A percentile compares a stretch with the other conserved stretches of the same genome.
phyloP scores from a whole-genome alignment of 2,329 filamentous ascomycete species.

The Simplicillium sp. region DNA sequence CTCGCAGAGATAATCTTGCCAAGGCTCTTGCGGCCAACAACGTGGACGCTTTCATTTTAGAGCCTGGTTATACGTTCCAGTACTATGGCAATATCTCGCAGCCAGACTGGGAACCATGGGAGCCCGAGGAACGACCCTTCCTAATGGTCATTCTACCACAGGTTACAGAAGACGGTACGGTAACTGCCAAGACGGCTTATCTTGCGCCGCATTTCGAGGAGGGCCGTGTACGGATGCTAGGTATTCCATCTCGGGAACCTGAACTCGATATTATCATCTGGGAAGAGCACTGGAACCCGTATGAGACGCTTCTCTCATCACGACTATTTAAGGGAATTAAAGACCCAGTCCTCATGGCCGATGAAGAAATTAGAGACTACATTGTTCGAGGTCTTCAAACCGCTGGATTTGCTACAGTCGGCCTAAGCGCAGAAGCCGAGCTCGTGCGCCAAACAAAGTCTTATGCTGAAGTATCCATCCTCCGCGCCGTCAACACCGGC shows the following conservation, averaged over 20 bases:
- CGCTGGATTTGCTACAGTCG: conserved; percentile 46
- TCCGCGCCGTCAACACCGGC: conserved; percentile 54
- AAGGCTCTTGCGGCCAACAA: conserved; percentile 38
- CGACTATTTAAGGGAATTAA: conserved; percentile 22
- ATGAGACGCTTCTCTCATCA: conserved; percentile 39
- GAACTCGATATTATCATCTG: conserved; percentile 46
- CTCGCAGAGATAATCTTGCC: conserved; percentile 46
- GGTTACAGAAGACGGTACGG: conserved; percentile 22
- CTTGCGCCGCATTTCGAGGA: conserved; percentile 52
- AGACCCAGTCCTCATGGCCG: conserved; percentile 43
- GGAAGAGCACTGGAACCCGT: conserved; percentile 59
- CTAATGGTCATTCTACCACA: conserved; percentile 49
- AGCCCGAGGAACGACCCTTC: conserved; percentile 55
- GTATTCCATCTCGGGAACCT: conserved; percentile 42
- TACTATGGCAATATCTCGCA: conserved; percentile 56
- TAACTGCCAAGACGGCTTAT: conserved; percentile 47
- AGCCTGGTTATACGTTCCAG: conserved; percentile 56
- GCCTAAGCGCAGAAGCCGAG: conserved; percentile 44
- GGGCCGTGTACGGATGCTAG: conserved; percentile 46
- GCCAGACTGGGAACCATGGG: conserved; percentile 54
- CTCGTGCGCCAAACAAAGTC: conserved; percentile 50
- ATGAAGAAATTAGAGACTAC: conserved; percentile 56
- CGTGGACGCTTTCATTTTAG: conserved; percentile 50
- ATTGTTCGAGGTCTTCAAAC: conserved; percentile 45
- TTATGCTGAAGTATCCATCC: conserved; percentile 42